Evolutionary conservation across 768 basidiomycete species (phyloP).

Genomic region (Macrocybe gigantea): DNA sequence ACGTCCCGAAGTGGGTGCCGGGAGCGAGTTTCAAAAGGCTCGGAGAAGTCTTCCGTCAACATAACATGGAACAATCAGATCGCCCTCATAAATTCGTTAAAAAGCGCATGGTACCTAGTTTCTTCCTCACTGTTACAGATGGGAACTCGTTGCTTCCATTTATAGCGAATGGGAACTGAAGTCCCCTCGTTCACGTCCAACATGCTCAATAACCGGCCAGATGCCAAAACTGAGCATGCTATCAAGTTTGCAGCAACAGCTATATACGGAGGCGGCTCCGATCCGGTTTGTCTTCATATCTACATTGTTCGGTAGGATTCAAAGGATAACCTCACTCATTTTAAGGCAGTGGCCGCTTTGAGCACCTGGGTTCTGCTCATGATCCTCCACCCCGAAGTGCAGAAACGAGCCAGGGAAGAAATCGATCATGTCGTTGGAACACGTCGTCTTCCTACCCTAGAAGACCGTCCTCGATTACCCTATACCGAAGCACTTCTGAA

Average conservation of each 20-base stretch:
- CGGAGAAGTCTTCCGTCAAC: conserved; percentile 25
- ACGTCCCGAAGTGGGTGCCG: conserved; percentile 23
- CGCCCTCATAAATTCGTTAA: conserved; percentile 26
- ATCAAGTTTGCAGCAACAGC: conserved; percentile 5
- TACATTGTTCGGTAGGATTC: background rate
- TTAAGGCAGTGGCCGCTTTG: conserved; percentile 7
- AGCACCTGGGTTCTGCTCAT: conserved; percentile 12
- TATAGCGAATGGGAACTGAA: background rate
- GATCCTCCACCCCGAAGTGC: conserved; percentile 9
- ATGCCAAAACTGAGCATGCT: conserved; percentile 1
- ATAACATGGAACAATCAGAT: conserved; percentile 20
- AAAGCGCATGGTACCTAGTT: conserved; percentile 19
- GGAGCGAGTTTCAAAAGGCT: conserved; percentile 33
- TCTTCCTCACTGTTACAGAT: background rate
- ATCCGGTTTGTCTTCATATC: background rate
- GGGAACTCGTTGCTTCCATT: background rate
- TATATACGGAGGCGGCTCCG: conserved; percentile 2
- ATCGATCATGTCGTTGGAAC: conserved; percentile 12
- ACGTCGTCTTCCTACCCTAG: conserved; percentile 1
- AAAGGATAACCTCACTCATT: background rate
- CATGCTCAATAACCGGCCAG: background rate
- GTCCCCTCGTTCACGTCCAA: background rate
- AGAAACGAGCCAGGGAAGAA: conserved; percentile 11
- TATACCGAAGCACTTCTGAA: conserved; percentile 10
- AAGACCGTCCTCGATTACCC: conserved; percentile 6